Evolutionary conservation across 805 yeast species (phyloP), one percentile per base, ranked within the genome.

Genomic region (Kuraishia borneana): DNA sequence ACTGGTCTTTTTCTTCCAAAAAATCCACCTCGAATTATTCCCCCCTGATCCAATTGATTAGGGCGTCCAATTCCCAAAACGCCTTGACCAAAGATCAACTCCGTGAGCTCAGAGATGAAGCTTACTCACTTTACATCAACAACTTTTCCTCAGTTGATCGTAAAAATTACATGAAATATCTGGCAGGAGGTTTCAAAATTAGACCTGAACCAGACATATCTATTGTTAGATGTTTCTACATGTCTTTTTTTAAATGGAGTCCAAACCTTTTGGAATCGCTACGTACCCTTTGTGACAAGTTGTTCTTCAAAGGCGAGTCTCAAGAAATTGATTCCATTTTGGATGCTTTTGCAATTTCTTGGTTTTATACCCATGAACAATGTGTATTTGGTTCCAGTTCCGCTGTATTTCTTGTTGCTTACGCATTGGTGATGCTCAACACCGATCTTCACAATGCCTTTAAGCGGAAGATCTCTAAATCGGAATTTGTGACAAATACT

Each of bases 301-400:
- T 84, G n/a, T 80, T 78, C 54, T 65, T 85, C 45, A 73, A 74
- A 47, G 95, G 89, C 5, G 95, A 85, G 55, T 75, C 92, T 3
- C 88, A 81, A 45, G 81, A 79, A 46, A 74, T 84, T 34, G 92
- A 83, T 53, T 66, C 83, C 32, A 68, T 84, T 21, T 58, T 85
- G 36, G 77, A 80, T 30, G 65, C 76, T 3, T 77, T 83, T 47
- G 70, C 92, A 14, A 61, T 62, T 34, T 68, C 76, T 35, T 84
- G 88, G 77, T 58, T 63, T 17, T 68, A 53, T 58, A 73, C 60
- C 56, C 69, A 64, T 16, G 56, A 45, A 36, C 67, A 63, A 50
- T 64, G 62, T 29, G 43, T 39, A 20, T 75, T 61, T 49, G 66
- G 61, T 49, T 73, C 68, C 47, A 56, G 54, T 36, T 69, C 63